Base-by-base conservation (phyloP, 2,329 filamentous ascomycete species). In the Aureobasidium sp. region DNA sequence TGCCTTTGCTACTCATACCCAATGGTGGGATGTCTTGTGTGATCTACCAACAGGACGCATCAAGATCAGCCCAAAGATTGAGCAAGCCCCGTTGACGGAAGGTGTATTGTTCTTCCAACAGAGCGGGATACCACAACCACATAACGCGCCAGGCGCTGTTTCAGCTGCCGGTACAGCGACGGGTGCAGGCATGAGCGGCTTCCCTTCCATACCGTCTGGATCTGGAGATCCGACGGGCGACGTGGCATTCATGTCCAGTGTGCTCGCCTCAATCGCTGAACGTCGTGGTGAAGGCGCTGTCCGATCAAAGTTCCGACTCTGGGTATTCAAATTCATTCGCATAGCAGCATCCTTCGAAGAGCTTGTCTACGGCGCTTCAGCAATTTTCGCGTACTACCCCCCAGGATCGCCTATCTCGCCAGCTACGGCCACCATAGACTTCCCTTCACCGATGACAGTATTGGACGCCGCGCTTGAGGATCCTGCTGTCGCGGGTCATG, bases 21-120 rank as follows among this genome's bases (percentile, higher is more conserved):
- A 97, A 72, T 99, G 94, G 94, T 99, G 94, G 94, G 94, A 99
- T 74, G 77, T 99, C 10, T 81, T 99, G 13, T 99, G 94, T 74
- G 94, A 99, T 74, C 79, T 99, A 45, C 89, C 92, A 0, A 93
- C 87, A 1, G 94, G 94, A 10, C 86, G 92, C 47, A 91, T 99
- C 80, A 96, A 94, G 75, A 97, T 99, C 69, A 96, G 90, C 70
- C 90, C 84, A 72, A 87, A 86, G 68, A 92, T 97, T 66, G 93
- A 97, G 65, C 76, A 83, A 27, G 89, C 91, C 0, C 84, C 87
- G 1, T 75, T 89, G 4, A 97, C 91, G 0, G 94, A 99, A 68
- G 93, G 93, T 0, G 80, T 94, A 10, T 73, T 87, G 2, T 96
- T 89, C 72, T 97, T 97, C 74, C 90, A 96, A 70, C 55, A 61